Evolutionary conservation across 116 monocot species (phyloP).

Genomic region (Phalaenopsis hybrid): DNA sequence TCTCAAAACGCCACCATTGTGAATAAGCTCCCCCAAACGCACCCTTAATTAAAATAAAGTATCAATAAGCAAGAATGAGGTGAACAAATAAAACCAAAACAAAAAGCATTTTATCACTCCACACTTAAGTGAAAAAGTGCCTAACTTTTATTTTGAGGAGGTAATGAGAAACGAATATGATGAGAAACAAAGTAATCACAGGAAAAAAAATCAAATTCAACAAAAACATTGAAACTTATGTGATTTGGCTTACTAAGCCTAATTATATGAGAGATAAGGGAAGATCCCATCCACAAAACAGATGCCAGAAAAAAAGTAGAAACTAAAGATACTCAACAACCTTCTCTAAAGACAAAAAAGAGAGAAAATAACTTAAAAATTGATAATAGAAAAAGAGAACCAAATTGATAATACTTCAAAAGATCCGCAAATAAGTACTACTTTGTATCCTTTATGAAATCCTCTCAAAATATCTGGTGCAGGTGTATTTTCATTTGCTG

Average conservation of each 20-base stretch:
- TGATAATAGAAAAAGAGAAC: background rate
- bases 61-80: background rate
- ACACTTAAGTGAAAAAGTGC: background rate
- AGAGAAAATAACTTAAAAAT: background rate
- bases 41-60: background rate
- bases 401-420: background rate
- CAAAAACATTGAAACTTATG: background rate
- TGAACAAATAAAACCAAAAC: background rate
- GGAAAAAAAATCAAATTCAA: background rate
- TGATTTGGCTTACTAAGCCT: background rate
- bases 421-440: background rate
- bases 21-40: too few relatives aligned
- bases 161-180: background rate
- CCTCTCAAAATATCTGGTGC: background rate
- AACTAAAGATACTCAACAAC: too few relatives aligned
- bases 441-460: background rate
- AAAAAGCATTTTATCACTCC: background rate
- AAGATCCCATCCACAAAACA: background rate
- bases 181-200: background rate
- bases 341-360: background rate
- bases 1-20: too few relatives aligned
- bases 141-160: background rate
- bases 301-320: background rate
- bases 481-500: background rate
- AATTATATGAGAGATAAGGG: background rate